Evolutionary conservation across 768 basidiomycete genomes (phyloP).

Genomic region (Amanita exitialis): DNA sequence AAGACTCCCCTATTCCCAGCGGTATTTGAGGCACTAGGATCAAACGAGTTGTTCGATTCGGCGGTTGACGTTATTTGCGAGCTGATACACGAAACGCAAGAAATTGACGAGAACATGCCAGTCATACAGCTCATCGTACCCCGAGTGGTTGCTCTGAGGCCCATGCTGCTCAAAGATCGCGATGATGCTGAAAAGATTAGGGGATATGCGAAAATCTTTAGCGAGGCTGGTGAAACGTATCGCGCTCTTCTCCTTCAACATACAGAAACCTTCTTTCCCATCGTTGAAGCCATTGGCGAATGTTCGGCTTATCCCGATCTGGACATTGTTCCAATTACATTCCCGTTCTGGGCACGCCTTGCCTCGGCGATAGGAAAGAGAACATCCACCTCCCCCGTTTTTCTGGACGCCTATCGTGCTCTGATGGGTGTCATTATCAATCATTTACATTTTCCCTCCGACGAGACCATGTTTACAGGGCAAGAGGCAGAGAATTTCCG

Average conservation of each 20-base stretch:
- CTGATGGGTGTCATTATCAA: slow-evolving; percentile 81
- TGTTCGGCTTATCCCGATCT: slow-evolving; percentile 91
- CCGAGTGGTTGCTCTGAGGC: slow-evolving; percentile 65
- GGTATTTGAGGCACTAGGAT: slow-evolving; percentile 75
- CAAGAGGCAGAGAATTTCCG: slow-evolving; percentile 94
- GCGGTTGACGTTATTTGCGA: slow-evolving; percentile 91
- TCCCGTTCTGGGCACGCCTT: slow-evolving; percentile 97
- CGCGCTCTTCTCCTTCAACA: slow-evolving; percentile 82
- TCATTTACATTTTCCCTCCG: slow-evolving; percentile 87
- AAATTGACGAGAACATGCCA: slow-evolving; percentile 87
- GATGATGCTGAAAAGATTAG: slow-evolving; percentile 85
- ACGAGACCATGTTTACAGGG: slow-evolving; percentile 49
- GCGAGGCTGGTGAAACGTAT: slow-evolving; percentile 98
- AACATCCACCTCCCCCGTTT: slow-evolving; percentile 59
- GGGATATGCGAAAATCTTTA: slow-evolving; percentile 84
- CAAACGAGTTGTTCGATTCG: slow-evolving; percentile 84
- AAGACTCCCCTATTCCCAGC: slow-evolving; percentile 73
- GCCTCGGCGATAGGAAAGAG: slow-evolving; percentile 83
- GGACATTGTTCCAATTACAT: slow-evolving; percentile 95
- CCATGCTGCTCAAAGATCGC: slow-evolving; percentile 43
- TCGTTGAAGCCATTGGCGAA: slow-evolving; percentile 89
- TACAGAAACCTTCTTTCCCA: slow-evolving; percentile 85
- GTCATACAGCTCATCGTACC: slow-evolving; percentile 86
- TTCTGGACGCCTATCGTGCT: slow-evolving; percentile 72
- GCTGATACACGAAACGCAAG: slow-evolving; percentile 96